Percentiles rank a stretch among this genome's conserved stretches.
Conservation (phyloP, 768 basidiomycete species). For the Sarcodon aspratus region DNA sequence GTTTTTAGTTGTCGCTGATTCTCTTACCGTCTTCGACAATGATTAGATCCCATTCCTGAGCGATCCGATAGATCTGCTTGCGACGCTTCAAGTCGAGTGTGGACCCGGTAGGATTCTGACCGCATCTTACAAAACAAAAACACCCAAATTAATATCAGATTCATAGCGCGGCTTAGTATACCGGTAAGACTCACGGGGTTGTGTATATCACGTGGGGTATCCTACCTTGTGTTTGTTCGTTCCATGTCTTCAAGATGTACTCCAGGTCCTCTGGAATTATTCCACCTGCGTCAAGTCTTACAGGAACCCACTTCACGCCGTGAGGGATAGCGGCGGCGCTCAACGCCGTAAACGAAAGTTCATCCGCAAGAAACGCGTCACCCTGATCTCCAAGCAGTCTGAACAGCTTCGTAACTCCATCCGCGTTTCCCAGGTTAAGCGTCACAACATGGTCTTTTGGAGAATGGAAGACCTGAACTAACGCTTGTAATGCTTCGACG, state of each 20-base stretch:
- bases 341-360: conserved; percentile 29
- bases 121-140: conserved; percentile 11
- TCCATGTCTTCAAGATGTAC: conserved; percentile 28
- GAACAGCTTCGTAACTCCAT: conserved; percentile 30
- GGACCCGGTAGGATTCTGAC: conserved; percentile 41
- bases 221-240: conserved; percentile 29
- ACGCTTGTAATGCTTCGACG: conserved; percentile 18
- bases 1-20: not conserved
- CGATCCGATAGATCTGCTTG: conserved; percentile 34
- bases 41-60: conserved; percentile 36
- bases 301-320: conserved; percentile 30
- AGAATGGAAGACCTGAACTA: conserved; percentile 23
- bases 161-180: not conserved
- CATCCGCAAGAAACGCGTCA: conserved; percentile 31
- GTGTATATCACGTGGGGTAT: conserved; percentile 41
- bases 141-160: not conserved
- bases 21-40: conserved; percentile 32
- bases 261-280: conserved; percentile 40
- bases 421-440: conserved; percentile 28
- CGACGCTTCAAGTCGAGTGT: conserved; percentile 33
- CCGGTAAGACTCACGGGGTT: conserved; percentile 25
- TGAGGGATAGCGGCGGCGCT: conserved; percentile 27
- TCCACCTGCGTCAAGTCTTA: conserved; percentile 38
- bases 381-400: conserved; percentile 28
- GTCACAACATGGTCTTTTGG: conserved; percentile 20